A percentile compares a stretch with the other conserved stretches of the same genome.
Conservation (phyloP, 2,329 filamentous ascomycete genomes). For the Claviceps lovelessii region DNA sequence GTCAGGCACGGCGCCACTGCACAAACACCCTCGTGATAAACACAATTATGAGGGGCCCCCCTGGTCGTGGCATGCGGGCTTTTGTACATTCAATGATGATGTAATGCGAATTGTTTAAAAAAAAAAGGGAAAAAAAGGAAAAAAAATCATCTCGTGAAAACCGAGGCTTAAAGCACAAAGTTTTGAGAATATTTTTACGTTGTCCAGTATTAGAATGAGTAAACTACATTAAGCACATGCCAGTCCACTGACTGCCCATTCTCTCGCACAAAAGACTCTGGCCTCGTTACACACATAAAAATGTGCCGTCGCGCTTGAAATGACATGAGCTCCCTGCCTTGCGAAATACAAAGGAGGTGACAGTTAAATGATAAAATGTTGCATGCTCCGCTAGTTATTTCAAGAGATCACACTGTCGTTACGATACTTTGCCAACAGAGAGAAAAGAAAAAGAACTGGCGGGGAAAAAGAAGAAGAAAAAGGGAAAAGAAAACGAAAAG, state of each 20-base stretch:
- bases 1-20: constrained; percentile 4
- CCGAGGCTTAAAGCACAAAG: too few relatives aligned
- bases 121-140: too few relatives aligned
- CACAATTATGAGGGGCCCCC: not conserved
- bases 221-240: not conserved
- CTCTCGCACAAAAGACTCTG: not conserved
- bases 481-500: too few relatives aligned
- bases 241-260: not conserved
- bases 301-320: not conserved
- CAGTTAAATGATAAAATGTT: not conserved
- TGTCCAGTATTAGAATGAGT: not conserved
- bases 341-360: not conserved
- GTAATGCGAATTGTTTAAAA: not conserved
- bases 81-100: not conserved
- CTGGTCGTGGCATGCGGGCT: not conserved
- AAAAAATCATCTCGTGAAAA: not conserved
- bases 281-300: not conserved
- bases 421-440: not conserved
- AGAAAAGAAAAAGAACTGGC: not conserved
- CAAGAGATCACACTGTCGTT: not conserved
- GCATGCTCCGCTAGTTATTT: not conserved
- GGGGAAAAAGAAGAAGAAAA: constrained; percentile 16
- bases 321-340: not conserved
- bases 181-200: not conserved
- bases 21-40: constrained; percentile 4